phyloP scores from a whole-genome alignment of 345 rosid genomes.

The Eucalyptus sp. region DNA sequence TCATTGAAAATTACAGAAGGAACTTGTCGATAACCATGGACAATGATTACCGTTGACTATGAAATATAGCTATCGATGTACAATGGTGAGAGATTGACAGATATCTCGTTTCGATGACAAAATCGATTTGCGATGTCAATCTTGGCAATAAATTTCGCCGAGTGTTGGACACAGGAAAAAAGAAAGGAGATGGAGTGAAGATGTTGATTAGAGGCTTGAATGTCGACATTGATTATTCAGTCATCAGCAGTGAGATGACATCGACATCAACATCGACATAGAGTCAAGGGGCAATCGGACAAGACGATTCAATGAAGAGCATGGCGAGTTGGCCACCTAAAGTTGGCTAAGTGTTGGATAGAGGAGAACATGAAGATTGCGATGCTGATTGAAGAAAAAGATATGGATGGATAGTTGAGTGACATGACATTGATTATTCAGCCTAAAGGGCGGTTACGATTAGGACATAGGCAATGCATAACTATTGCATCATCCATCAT shows the following conservation, averaged over 20 bases:
- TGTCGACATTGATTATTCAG: background rate
- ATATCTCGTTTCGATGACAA: fast-evolving
- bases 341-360: background rate
- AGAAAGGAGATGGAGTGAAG: background rate
- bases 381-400: background rate
- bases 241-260: background rate
- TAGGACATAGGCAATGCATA: background rate
- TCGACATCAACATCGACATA: background rate
- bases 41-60: fast-evolving
- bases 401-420: background rate
- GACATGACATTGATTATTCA: background rate
- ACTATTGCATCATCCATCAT: background rate
- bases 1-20: too few species aligned
- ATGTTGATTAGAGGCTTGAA: background rate
- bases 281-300: background rate
- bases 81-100: fast-evolving
- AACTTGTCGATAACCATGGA: fast-evolving
- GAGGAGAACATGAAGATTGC: background rate
- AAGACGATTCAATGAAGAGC: too few species aligned
- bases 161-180: too few species aligned
- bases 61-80: background rate
- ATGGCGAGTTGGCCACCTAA: too few species aligned
- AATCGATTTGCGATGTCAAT: fast-evolving
- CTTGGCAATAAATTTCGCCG: too few species aligned
- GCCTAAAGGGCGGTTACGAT: too few species aligned